These are phyloP conservation scores for Planoprotostelium fungivorum DNA, from an alignment of 78 protist species.

Conservation along the genomic window DNA sequence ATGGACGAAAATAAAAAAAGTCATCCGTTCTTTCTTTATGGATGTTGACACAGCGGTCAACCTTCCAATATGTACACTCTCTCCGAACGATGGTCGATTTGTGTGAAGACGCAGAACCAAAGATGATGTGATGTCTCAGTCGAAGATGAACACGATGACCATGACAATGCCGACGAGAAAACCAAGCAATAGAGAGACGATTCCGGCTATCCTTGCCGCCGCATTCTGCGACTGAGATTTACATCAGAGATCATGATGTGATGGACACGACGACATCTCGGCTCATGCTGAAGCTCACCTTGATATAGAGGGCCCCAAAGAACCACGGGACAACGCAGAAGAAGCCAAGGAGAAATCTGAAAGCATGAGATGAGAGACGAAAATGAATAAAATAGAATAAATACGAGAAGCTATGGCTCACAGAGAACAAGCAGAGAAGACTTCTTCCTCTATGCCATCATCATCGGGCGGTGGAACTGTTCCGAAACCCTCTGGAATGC, in stretches of 20 bases:
- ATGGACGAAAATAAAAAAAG: too few relatives aligned
- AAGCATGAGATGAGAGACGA: background rate
- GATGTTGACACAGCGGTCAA: too few relatives aligned
- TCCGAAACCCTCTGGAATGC: background rate
- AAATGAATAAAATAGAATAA: too few relatives aligned
- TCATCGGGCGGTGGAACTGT: background rate
- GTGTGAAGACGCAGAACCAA: too few relatives aligned
- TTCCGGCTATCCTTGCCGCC: background rate
- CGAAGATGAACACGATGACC: too few relatives aligned
- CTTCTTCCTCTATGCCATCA: background rate
- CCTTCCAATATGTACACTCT: too few relatives aligned
- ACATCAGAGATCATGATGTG: background rate
- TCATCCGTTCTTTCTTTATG: too few relatives aligned
- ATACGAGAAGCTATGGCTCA: too few relatives aligned
- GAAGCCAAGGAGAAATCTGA: background rate
- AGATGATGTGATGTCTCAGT: too few relatives aligned
- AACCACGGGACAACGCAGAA: background rate
- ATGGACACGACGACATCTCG: background rate
- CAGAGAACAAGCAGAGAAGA: background rate
- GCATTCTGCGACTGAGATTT: background rate
- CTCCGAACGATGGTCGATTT: too few relatives aligned
- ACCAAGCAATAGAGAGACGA: background rate
- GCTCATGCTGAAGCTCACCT: too few relatives aligned
- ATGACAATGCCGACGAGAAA: background rate
- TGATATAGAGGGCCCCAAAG: background rate